phyloP scores from a whole-genome alignment of 495 filamentous ascomycete species.

The Amorphotheca resinae region DNA sequence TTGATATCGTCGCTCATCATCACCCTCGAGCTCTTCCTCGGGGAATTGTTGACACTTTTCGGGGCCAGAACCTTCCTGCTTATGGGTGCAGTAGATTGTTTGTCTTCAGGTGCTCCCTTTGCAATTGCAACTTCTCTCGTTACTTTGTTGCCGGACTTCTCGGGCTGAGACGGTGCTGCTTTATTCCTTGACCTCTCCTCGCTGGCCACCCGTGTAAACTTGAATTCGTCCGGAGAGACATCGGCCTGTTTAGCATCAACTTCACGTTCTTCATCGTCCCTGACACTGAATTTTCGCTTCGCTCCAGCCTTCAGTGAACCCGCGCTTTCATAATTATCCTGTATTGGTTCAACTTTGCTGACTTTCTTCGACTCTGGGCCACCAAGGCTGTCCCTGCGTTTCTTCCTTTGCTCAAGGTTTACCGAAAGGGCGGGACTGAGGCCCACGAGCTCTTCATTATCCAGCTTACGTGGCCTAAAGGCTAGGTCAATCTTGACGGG shows the following conservation, averaged over 20 bases:
- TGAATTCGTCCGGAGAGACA: constrained; percentile 31
- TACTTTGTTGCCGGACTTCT: constrained; percentile 5
- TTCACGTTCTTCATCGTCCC: constrained; percentile 36
- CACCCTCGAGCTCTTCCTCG: constrained; percentile 22
- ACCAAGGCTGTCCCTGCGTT: constrained; percentile 33
- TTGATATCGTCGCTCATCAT: constrained; percentile 13
- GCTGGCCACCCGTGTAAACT: constrained; percentile 25
- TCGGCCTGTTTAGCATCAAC: constrained; percentile 11
- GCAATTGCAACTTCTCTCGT: constrained; percentile 17
- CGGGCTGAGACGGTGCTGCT: constrained; percentile 11
- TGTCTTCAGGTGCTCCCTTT: constrained; percentile 9
- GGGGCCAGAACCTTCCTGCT: constrained; percentile 44
- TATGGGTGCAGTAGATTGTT: constrained; percentile 1
- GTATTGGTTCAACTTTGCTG: neutral
- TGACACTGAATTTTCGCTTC: constrained; percentile 49
- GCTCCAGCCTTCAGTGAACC: constrained; percentile 33
- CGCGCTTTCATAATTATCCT: neutral
- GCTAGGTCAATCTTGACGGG: constrained; percentile 42
- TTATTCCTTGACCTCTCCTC: constrained; percentile 9
- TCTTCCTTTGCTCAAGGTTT: constrained; percentile 40
- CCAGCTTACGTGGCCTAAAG: constrained; percentile 5
- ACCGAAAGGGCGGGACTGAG: constrained; percentile 23
- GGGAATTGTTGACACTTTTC: constrained; percentile 43
- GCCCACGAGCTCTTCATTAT: constrained; percentile 10
- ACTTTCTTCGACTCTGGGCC: constrained; percentile 1